Evolutionary conservation across 2,329 filamentous ascomycete species (phyloP).

Genomic region (Fusarium citri): DNA sequence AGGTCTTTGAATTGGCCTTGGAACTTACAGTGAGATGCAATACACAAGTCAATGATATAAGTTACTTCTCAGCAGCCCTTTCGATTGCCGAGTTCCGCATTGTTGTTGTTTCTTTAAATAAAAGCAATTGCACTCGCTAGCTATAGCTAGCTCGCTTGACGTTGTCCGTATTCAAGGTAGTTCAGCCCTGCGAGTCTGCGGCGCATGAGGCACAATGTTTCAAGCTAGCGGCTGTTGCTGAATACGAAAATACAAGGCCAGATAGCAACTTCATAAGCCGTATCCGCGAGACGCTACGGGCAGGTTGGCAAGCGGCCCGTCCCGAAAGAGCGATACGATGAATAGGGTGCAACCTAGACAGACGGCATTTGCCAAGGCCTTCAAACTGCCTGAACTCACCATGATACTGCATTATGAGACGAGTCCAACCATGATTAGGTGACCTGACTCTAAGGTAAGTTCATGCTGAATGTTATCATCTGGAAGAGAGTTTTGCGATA

Average conservation of each 20-base stretch:
- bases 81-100: background rate
- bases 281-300: background rate
- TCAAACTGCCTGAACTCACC: background rate
- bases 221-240: background rate
- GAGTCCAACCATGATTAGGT: background rate
- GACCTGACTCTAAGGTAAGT: background rate
- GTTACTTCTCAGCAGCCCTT: background rate
- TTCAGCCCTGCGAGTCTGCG: background rate
- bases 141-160: too few species aligned
- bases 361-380: background rate
- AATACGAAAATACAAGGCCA: background rate
- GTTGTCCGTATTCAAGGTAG: background rate
- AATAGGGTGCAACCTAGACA: background rate
- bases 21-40: background rate
- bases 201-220: background rate
- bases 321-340: background rate
- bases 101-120: background rate
- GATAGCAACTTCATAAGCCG: background rate
- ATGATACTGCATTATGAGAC: too few species aligned
- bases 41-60: background rate
- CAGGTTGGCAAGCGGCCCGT: background rate
- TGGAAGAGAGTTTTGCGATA: background rate
- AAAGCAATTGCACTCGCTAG: too few species aligned
- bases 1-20: conserved; percentile 6
- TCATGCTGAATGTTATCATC: background rate